Conservation (phyloP, 176 grass and related monocot genomes). For the Panicum miliaceum region DNA sequence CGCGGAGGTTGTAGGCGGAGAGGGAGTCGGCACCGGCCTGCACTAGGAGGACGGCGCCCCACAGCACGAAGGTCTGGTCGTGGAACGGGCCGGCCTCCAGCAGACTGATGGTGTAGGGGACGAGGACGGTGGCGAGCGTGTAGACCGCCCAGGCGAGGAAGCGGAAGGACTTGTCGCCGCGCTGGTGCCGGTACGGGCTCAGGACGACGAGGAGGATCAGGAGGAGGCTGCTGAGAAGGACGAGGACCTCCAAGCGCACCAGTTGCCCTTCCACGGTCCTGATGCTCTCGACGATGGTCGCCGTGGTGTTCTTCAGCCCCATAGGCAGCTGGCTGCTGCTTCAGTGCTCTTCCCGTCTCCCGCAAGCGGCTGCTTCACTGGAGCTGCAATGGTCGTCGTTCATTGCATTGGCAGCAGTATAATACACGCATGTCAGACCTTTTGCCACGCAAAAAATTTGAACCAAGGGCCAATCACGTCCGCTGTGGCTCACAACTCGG, state of each 20-base stretch:
- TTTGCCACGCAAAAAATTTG: background rate
- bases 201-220: background rate
- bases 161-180: conserved; percentile 14
- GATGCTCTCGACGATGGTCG: background rate
- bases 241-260: conserved; percentile 25
- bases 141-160: conserved; percentile 5
- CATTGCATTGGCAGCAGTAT: background rate
- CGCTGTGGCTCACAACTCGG: background rate
- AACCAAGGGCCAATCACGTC: background rate
- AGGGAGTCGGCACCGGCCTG: conserved; percentile 1
- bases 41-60: conserved; percentile 19
- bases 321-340: background rate
- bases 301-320: conserved; percentile 2
- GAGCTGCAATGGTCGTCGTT: background rate
- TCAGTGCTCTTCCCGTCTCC: background rate
- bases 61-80: conserved; percentile 22
- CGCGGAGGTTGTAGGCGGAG: background rate
- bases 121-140: no score
- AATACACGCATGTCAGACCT: background rate
- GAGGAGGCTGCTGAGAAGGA: conserved; percentile 30
- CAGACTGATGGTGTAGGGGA: conserved; percentile 28
- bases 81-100: conserved; percentile 29
- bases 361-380: background rate
- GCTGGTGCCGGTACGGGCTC: background rate
- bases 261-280: conserved; percentile 21